Conservation (phyloP, 805 yeast genomes). For the Lipomyces sp. region DNA sequence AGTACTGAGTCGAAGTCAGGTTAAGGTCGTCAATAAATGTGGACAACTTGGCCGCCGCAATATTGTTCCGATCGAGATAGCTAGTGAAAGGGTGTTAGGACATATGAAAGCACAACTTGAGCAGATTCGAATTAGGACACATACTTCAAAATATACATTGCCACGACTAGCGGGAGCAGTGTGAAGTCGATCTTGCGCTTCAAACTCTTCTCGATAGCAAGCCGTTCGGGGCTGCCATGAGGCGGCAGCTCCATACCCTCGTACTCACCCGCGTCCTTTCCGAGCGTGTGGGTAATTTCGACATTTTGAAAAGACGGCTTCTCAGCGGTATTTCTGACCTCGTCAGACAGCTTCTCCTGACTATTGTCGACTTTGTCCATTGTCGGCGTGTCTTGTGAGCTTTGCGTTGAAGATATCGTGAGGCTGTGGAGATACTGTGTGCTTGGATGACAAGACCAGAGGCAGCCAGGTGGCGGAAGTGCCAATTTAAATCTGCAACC, state of each 20-base stretch:
- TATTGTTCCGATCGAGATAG: slow-evolving; percentile 48
- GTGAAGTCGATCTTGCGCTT: slow-evolving; percentile 49
- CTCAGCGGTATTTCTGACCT: neutral
- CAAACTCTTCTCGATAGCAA: slow-evolving; percentile 41
- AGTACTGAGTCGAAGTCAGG: slow-evolving; percentile 27
- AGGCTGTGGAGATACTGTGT: no score
- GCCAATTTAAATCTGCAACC: no score
- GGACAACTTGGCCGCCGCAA: slow-evolving; percentile 47
- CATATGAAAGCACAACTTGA: neutral
- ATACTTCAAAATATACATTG: slow-evolving; percentile 49
- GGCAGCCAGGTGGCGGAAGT: no score
- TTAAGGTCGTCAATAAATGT: slow-evolving; percentile 44
- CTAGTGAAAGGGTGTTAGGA: no score
- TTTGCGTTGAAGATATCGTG: no score
- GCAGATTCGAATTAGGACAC: neutral
- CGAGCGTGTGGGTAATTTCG: neutral
- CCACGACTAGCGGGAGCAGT: slow-evolving; percentile 49
- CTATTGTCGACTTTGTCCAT: no score
- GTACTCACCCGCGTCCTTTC: slow-evolving; percentile 13
- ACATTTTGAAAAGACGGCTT: slow-evolving; percentile 1
- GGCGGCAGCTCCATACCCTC: slow-evolving; percentile 29
- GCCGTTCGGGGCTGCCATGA: slow-evolving; percentile 43
- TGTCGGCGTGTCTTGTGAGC: no score
- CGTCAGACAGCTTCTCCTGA: no score
- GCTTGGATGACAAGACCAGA: no score